phyloP scores from a whole-genome alignment of 2,329 filamentous ascomycete species.

The Stemphylium beticola region DNA sequence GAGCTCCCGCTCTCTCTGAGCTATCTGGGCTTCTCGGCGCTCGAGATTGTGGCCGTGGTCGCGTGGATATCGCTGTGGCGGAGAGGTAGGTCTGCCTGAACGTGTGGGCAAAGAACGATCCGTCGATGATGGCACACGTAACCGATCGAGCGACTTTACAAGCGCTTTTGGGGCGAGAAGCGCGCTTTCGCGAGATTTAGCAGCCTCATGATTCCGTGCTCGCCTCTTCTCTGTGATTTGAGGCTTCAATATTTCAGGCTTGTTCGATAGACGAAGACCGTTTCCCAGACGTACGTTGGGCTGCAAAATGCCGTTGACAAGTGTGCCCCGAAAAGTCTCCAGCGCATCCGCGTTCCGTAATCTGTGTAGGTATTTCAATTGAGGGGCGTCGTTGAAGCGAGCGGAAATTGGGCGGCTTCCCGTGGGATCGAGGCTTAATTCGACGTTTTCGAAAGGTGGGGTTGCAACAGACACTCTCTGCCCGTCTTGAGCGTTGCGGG shows the following conservation, averaged over 20 bases:
- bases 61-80: neutral
- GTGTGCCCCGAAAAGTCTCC: constrained; percentile 25
- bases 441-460: constrained; percentile 15
- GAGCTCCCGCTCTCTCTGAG: constrained; percentile 12
- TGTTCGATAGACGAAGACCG: constrained; percentile 12
- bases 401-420: constrained; percentile 4
- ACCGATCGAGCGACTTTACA: neutral
- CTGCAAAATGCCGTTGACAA: constrained; percentile 26
- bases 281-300: constrained; percentile 29
- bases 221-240: constrained; percentile 1
- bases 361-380: neutral
- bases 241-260: constrained; percentile 3
- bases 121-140: neutral
- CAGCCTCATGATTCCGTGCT: neutral
- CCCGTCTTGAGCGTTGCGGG: constrained; percentile 15
- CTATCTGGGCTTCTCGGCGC: constrained; percentile 14
- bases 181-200: neutral
- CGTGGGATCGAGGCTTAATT: constrained; percentile 6
- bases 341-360: constrained; percentile 7
- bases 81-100: neutral
- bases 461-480: constrained; percentile 11
- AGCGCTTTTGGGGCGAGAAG: neutral
- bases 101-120: neutral
- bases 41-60: constrained; percentile 2
- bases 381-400: constrained; percentile 2